Base-by-base conservation (phyloP, 2,329 filamentous ascomycete species). In the Diatrype stigma region DNA sequence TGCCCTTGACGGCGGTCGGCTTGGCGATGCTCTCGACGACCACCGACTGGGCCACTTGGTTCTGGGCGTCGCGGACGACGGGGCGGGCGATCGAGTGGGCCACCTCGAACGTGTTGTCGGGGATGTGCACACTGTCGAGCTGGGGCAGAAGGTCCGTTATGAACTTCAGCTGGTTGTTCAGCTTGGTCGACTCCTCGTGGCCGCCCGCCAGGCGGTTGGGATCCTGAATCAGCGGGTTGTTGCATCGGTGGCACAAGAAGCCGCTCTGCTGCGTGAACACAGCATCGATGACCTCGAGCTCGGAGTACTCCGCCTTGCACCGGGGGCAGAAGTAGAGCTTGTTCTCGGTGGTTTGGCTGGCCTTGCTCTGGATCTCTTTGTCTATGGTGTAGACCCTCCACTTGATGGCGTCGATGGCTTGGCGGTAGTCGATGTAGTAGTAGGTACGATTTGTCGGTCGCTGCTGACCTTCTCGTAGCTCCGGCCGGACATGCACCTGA, bases 371-470 rank as follows among this genome's bases (percentile, higher is more conserved):
- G 52, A 97, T 90, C 49, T 87, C 85, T 67, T 93, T 92, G 59
- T 92, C 91, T 60, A 97, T 84, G 51, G 86, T 87, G 66, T 93
- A 92, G 47, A 96, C 85, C 56, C 90, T 87, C 81, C 89, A 99
- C 70, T 99, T 99, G 72, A 96, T 95, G 46, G 90, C 90, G 71
- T 99, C 94, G 64, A 99, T 90, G 34, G 93, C 90, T 51, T 90
- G 88, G 53, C 94, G 90, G 64, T 95, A 95, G 67, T 96, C 92
- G 67, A 99, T 93, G 71, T 90, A 99, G 74, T 96, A 99, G 78
- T 96, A 99, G 56, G 93, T 96, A 62, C 90, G 84, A 66, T 87
- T 91, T 59, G 88, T 86, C 5, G 90, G 87, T 48, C 91, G 86
- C 51, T 88, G 86, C 53, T 91, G 89, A 47, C 89, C 90, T 64